These are phyloP conservation scores for Alternaria longipes DNA, from an alignment of 2,329 filamentous ascomycete genomes.

Conservation along the genomic window DNA sequence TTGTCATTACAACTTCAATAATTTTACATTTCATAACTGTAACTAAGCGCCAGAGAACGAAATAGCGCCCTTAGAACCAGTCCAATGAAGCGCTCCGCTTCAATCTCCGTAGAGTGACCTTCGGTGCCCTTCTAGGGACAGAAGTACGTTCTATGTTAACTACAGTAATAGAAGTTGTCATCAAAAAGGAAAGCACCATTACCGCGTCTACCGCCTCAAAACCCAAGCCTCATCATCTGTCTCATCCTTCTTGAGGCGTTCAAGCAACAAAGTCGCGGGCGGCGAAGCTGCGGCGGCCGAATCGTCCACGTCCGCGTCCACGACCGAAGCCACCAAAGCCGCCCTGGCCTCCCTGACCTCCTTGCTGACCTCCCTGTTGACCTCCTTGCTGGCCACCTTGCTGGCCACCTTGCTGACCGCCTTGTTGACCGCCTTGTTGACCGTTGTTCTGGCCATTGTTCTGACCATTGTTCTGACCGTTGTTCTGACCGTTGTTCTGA, in stretches of 20 bases:
- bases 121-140: conserved; percentile 35
- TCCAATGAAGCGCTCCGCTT: conserved; percentile 47
- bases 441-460: conserved; percentile 3
- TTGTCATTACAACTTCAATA: conserved; percentile 25
- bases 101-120: conserved; percentile 45
- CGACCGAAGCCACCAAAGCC: conserved; percentile 25
- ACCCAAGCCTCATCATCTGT: conserved; percentile 3
- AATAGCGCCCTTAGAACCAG: conserved; percentile 42
- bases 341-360: conserved; percentile 19
- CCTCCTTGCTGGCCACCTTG: conserved; percentile 11
- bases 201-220: conserved; percentile 27
- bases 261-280: conserved; percentile 47
- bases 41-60: conserved; percentile 30
- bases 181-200: conserved; percentile 41
- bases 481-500: no score
- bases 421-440: conserved; percentile 6
- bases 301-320: conserved; percentile 23
- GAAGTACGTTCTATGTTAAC: conserved; percentile 39
- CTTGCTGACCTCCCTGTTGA: conserved; percentile 13
- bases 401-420: conserved; percentile 8
- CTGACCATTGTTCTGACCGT: conserved; percentile 6
- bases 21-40: conserved; percentile 45
- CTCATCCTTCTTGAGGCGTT: not conserved
- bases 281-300: conserved; percentile 38
- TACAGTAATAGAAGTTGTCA: conserved; percentile 23